Percentiles rank a stretch among this genome's conserved stretches.
Conservation (phyloP, 2,329 filamentous ascomycete species). For the Colletotrichum sp. region DNA sequence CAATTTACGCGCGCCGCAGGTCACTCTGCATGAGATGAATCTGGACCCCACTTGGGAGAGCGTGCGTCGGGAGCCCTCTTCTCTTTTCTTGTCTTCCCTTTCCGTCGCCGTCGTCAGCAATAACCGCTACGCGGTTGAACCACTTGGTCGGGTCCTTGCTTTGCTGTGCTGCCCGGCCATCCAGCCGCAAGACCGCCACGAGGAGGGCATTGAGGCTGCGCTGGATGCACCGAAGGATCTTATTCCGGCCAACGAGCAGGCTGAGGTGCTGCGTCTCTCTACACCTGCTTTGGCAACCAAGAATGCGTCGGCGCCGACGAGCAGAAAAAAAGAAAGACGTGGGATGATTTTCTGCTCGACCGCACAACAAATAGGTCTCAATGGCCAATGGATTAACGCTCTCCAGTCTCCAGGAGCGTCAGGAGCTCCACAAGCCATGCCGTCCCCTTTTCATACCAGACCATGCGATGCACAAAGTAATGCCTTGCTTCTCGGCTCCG, state of each 20-base stretch:
- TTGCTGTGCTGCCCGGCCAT: neutral
- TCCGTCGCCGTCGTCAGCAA: neutral
- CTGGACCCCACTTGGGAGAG: neutral
- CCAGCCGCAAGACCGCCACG: neutral
- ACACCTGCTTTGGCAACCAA: neutral
- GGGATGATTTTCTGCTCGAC: neutral
- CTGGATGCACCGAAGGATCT: neutral
- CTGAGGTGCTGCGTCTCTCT: neutral
- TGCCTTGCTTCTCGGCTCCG: constrained; percentile 3
- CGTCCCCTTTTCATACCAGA: neutral
- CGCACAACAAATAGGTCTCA: neutral
- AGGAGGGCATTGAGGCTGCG: neutral
- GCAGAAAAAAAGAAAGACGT: neutral
- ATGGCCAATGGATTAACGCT: neutral
- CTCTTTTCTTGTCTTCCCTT: neutral
- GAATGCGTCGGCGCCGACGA: neutral
- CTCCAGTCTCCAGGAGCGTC: neutral
- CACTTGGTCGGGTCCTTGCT: neutral
- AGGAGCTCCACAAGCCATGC: neutral
- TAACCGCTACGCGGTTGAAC: neutral
- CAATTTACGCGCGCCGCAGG: neutral
- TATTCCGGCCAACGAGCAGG: neutral
- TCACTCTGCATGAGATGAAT: neutral
- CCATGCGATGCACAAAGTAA: neutral
- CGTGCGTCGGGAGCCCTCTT: neutral